Percentiles rank a stretch among this genome's conserved stretches.
Conservation (phyloP, 768 basidiomycete genomes). For the Russula earlei region DNA sequence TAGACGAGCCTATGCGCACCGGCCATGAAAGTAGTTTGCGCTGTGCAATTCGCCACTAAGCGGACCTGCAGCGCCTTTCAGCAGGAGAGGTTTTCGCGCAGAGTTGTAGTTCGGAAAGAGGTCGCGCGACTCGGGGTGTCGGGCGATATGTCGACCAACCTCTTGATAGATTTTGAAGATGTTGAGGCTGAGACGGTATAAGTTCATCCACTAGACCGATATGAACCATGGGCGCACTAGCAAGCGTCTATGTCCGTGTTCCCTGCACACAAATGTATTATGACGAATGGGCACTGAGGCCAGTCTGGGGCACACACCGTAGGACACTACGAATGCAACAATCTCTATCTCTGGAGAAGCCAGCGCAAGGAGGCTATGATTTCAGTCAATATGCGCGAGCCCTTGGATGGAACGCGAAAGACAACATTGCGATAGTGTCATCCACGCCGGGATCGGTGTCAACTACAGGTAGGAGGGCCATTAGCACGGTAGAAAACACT, state of each 20-base stretch:
- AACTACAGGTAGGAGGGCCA: slow-evolving; percentile 36
- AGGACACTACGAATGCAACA: slow-evolving; percentile 64
- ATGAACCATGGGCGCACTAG: slow-evolving; percentile 36
- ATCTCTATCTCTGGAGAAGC: slow-evolving; percentile 80
- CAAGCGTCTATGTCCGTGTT: slow-evolving; percentile 60
- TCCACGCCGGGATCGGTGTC: slow-evolving; percentile 87
- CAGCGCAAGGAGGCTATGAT: slow-evolving; percentile 57
- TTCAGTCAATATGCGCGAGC: neutral
- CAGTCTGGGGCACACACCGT: slow-evolving; percentile 39
- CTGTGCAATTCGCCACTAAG: slow-evolving; percentile 61
- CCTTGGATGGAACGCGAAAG: neutral
- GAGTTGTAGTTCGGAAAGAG: slow-evolving; percentile 58
- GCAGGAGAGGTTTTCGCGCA: slow-evolving; percentile 48
- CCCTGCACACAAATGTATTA: slow-evolving; percentile 37
- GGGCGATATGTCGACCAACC: slow-evolving; percentile 47
- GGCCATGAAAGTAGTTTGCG: slow-evolving; percentile 82
- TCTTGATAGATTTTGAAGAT: slow-evolving; percentile 68
- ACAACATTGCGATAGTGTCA: slow-evolving; percentile 69
- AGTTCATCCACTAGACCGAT: neutral
- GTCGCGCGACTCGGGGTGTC: slow-evolving; percentile 40
- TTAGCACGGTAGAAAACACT: neutral
- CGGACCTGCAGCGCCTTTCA: slow-evolving; percentile 53
- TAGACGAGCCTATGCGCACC: slow-evolving; percentile 30
- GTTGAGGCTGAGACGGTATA: slow-evolving; percentile 41
- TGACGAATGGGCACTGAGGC: neutral